Conservation (phyloP, 441 rosid genomes). For the Hura crepitans region DNA sequence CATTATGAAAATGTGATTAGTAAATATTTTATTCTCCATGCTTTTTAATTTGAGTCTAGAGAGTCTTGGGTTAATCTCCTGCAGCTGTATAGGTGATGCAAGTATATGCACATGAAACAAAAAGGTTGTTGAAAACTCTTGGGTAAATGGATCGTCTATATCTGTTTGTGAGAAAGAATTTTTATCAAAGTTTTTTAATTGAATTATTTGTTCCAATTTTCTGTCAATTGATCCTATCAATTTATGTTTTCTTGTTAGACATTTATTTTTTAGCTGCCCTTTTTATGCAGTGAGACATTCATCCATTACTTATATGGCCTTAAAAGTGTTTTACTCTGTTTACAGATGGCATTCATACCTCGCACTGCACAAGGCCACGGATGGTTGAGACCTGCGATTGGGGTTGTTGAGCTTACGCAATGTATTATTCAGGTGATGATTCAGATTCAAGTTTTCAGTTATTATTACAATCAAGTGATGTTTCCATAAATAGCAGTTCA, state of each 20-base stretch:
- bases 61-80: not conserved
- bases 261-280: not conserved
- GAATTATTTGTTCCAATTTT: not conserved
- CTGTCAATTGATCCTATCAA: not conserved
- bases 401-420: conserved; percentile 92
- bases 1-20: not conserved
- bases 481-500: not conserved
- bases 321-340: conserved; percentile 13
- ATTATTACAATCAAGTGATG: not conserved
- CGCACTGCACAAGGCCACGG: conserved; percentile 91
- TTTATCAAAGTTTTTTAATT: not conserved
- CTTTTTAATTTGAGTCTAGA: not conserved
- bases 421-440: conserved; percentile 80
- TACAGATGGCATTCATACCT: conserved; percentile 91
- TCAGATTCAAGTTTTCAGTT: conserved; percentile 11
- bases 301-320: not conserved
- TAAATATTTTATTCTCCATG: not conserved
- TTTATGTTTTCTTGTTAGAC: not conserved
- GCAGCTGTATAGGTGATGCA: too few relatives aligned
- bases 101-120: too few relatives aligned
- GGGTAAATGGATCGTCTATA: conserved; percentile 4
- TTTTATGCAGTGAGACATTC: not conserved
- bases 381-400: conserved; percentile 96
- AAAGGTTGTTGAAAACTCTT: not conserved
- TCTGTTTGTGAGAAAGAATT: not conserved